Percentiles rank a stretch among this genome's conserved stretches.
These are phyloP conservation scores for Globisporangium apiculatum DNA, from an alignment of 352 stramenopile species.

Conservation along the genomic window DNA sequence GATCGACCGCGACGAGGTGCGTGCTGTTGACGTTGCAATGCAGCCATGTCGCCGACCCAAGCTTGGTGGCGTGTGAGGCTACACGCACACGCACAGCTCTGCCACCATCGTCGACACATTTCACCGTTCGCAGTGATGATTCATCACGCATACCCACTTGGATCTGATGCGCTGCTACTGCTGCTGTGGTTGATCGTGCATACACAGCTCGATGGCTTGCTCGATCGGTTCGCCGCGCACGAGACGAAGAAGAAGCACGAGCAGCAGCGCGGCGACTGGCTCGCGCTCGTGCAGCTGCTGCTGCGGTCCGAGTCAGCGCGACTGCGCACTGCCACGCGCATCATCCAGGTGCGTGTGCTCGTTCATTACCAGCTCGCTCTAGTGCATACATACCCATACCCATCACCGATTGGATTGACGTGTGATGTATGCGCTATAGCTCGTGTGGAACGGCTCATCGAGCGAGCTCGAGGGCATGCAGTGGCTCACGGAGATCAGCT, in stretches of 20 bases:
- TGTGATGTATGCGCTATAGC: constrained; percentile 3
- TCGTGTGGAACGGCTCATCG: constrained; percentile 37
- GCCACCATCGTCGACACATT: no score
- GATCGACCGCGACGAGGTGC: constrained; percentile 56
- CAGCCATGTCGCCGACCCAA: constrained; percentile 8
- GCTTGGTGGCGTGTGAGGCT: constrained; percentile 10
- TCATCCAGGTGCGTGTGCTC: constrained; percentile 28
- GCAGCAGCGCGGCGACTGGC: constrained; percentile 45
- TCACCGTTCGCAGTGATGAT: not conserved
- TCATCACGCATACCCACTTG: not conserved
- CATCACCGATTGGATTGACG: no score
- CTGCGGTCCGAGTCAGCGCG: constrained; percentile 46
- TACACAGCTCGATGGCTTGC: constrained; percentile 43
- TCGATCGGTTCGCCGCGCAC: constrained; percentile 44
- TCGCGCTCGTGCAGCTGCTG: constrained; percentile 51
- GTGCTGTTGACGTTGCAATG: constrained; percentile 15
- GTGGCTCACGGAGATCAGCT: constrained; percentile 66
- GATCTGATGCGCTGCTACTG: not conserved
- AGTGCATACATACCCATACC: not conserved
- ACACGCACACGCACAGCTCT: constrained; percentile 13
- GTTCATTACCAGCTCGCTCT: not conserved
- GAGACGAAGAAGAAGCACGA: constrained; percentile 39
- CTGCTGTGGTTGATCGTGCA: not conserved
- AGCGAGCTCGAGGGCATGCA: constrained; percentile 72
- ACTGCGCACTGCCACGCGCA: constrained; percentile 42